These are phyloP conservation scores for Posidonia australis DNA, from an alignment of 106 monocot species.

Conservation along the genomic window DNA sequence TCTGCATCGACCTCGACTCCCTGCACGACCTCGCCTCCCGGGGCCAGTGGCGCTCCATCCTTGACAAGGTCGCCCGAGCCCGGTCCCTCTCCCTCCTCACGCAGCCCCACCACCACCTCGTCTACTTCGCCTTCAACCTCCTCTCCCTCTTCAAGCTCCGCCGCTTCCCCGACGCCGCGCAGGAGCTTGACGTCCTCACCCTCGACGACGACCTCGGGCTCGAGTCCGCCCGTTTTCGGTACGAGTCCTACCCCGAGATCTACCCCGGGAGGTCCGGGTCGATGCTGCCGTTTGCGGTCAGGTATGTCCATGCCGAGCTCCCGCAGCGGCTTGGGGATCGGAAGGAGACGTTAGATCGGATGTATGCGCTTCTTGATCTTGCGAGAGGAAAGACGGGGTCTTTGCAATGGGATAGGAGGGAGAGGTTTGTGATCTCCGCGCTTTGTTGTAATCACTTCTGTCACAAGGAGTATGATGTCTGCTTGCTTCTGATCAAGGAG, in stretches of 20 bases:
- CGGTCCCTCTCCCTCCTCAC: constrained; percentile 32
- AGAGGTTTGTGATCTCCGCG: constrained; percentile 37
- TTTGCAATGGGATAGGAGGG: constrained; percentile 47
- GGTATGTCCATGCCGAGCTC: constrained; percentile 64
- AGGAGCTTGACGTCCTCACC: constrained; percentile 32
- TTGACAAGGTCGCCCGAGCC: constrained; percentile 41
- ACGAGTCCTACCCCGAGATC: constrained; percentile 52
- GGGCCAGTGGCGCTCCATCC: constrained; percentile 52
- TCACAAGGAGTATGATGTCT: constrained; percentile 74
- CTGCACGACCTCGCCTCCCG: constrained; percentile 44
- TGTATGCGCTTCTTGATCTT: constrained; percentile 63
- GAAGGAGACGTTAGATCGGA: constrained; percentile 52
- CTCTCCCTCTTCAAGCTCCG: constrained; percentile 87
- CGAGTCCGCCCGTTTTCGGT: constrained; percentile 42
- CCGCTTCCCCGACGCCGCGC: constrained; percentile 49
- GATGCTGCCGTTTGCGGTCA: constrained; percentile 65
- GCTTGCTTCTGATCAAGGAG: constrained; percentile 41
- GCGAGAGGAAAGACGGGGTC: constrained; percentile 17
- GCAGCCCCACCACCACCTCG: constrained; percentile 61
- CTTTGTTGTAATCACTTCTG: constrained; percentile 55
- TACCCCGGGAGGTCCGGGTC: constrained; percentile 60
- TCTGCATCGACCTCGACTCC: constrained; percentile 35
- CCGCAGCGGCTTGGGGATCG: constrained; percentile 59
- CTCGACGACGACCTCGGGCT: constrained; percentile 20
- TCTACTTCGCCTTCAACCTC: constrained; percentile 60